Base-by-base conservation (phyloP, 495 filamentous ascomycete species). In the Annulohypoxylon moriforme region DNA sequence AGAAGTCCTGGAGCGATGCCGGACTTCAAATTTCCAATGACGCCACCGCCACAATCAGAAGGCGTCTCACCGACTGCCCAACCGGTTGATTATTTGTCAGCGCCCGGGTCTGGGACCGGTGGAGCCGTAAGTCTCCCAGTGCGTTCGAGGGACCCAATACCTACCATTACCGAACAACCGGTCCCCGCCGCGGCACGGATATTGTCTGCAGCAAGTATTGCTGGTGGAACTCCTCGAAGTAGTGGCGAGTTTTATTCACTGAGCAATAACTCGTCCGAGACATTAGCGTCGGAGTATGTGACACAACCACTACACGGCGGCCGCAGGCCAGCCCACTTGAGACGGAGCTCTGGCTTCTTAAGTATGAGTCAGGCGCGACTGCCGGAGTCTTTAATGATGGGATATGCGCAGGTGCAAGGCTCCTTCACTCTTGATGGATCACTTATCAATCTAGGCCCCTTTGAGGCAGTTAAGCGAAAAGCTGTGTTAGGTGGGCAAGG, bases 391-490 rank as follows among this genome's bases (percentile, higher is more conserved):
- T 80, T 99, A 58, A 94, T 99, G 89, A 98, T 99, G 96, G 96
- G 94, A 9, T 99, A 97, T 81, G 96, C 91, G 4, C 95, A 99
- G 77, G 87, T 98, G n/a, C 90, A 91, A 74, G 96, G 96, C 16
- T 92, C 92, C 0, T 99, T 98, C 69, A 93, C 90, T 0, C 80
- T 98, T 6, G 96, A 99, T 77, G 94, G 94, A 0, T 97, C 96
- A 5, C 82, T 99, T 34, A 87, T 98, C 60, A 94, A 97, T 69
- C 90, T 96, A 38, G 90, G 89, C 1, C 93, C 90, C 3, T 99
- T 99, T 71, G 96, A 99, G 76, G 93, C 96, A 62, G 93, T 98
- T 27, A 99, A 98, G 77, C 84, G 95, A 44, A 97, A 96, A 78
- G 96, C 93, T 31, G 92, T 97, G 14, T 86, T 97, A 24, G 93